A percentile compares a stretch with the other conserved stretches of the same genome.
Conservation (phyloP, 208 protist species). For the Trypanosoma lewisi region DNA sequence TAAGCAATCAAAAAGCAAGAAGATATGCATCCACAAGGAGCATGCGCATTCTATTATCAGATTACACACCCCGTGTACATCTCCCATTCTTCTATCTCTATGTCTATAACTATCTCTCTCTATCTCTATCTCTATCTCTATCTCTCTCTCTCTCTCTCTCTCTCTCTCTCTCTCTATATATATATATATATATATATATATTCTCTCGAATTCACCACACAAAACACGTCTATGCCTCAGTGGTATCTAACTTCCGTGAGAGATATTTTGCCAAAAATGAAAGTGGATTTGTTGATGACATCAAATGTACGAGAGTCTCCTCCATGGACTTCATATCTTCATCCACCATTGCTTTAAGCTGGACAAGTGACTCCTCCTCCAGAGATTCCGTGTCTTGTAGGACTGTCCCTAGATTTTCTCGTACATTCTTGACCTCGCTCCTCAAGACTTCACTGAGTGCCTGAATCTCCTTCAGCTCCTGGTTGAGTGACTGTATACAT, state of each 20-base stretch:
- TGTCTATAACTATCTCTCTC: too few species aligned
- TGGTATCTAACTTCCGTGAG: conserved; percentile 13
- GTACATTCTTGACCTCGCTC: conserved; percentile 58
- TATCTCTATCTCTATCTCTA: too few species aligned
- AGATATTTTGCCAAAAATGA: conserved; percentile 23
- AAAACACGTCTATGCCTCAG: conserved; percentile 8
- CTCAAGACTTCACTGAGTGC: conserved; percentile 66
- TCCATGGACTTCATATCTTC: conserved; percentile 60
- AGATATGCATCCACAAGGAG: too few species aligned
- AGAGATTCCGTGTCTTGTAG: conserved; percentile 48
- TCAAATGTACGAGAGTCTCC: conserved; percentile 29
- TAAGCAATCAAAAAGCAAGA: too few species aligned
- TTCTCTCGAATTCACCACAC: conserved; percentile 1
- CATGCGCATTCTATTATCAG: too few species aligned
- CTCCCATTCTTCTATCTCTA: too few species aligned
- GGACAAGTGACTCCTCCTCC: conserved; percentile 64
- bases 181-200: not conserved
- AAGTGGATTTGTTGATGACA: conserved; percentile 34
- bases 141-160: too few species aligned
- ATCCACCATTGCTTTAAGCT: conserved; percentile 72
- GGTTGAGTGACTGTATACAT: conserved; percentile 72
- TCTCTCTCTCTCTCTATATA: not conserved
- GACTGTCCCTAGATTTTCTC: conserved; percentile 48
- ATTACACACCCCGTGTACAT: too few species aligned
- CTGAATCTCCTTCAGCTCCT: conserved; percentile 79